phyloP scores from a whole-genome alignment of 164 flowering plant genomes.

The Protea cynaroides region DNA sequence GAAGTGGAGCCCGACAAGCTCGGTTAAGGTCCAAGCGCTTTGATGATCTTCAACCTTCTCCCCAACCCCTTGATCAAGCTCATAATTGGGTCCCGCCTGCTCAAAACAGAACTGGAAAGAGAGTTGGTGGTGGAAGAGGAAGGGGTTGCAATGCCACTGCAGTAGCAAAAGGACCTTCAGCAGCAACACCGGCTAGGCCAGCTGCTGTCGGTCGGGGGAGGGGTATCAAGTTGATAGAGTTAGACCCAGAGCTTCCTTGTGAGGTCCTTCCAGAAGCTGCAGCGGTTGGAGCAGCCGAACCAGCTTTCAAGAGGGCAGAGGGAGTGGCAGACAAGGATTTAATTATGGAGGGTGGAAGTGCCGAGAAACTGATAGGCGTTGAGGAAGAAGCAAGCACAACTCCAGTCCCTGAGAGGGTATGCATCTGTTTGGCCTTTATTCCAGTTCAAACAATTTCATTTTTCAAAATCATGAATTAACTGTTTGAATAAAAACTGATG shows the following conservation, averaged over 20 bases:
- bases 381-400: conserved; percentile 67
- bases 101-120: conserved; percentile 59
- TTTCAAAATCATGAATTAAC: not conserved
- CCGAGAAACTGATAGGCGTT: conserved; percentile 59
- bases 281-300: conserved; percentile 43
- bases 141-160: conserved; percentile 65
- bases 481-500: not conserved
- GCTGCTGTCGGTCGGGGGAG: conserved; percentile 76
- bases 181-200: conserved; percentile 44
- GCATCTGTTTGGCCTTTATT: not conserved
- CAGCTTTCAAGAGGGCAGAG: conserved; percentile 43
- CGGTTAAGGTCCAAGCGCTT: conserved; percentile 70
- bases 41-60: conserved; percentile 69
- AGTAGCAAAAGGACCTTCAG: conserved; percentile 53
- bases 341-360: conserved; percentile 69
- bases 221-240: conserved; percentile 58
- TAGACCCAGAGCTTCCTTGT: conserved; percentile 73
- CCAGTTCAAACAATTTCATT: not conserved
- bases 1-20: conserved; percentile 76
- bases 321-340: conserved; percentile 58
- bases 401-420: conserved; percentile 87
- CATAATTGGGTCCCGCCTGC: conserved; percentile 54
- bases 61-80: conserved; percentile 53
- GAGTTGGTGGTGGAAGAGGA: conserved; percentile 79
- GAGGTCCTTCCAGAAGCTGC: conserved; percentile 55